A percentile compares a stretch with the other conserved stretches of the same genome.
These are phyloP conservation scores for Paralagenidium karlingii DNA, from an alignment of 352 stramenopile species.

Conservation along the genomic window DNA sequence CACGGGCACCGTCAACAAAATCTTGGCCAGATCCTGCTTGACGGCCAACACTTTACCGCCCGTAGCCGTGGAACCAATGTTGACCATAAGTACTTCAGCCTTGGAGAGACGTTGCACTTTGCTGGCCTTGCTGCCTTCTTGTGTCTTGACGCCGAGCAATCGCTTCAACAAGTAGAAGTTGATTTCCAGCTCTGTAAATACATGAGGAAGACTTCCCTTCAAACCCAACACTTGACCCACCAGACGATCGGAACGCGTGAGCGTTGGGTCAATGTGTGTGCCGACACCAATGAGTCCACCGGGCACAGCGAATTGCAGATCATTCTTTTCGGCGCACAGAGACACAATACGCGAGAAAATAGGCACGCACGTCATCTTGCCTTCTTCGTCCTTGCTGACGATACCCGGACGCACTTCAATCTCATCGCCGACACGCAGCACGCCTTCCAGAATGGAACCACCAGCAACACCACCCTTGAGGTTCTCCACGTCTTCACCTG, in stretches of 20 bases:
- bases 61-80: slow-evolving; percentile 99
- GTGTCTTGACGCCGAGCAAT: slow-evolving; percentile 98
- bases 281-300: slow-evolving; percentile 99
- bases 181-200: slow-evolving; percentile 99
- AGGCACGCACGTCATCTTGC: slow-evolving; percentile 89
- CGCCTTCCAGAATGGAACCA: slow-evolving; percentile 93
- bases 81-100: slow-evolving; percentile 99
- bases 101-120: slow-evolving; percentile 99
- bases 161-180: slow-evolving; percentile 99
- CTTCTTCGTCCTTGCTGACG: slow-evolving; percentile 96
- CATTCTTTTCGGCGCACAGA: slow-evolving; percentile 99
- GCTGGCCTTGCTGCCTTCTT: slow-evolving; percentile 97
- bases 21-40: slow-evolving; percentile 98
- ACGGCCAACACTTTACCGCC: slow-evolving; percentile 91
- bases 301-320: slow-evolving; percentile 98
- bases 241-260: slow-evolving; percentile 98
- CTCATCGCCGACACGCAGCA: slow-evolving; percentile 96
- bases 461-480: slow-evolving; percentile 90
- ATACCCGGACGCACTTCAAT: slow-evolving; percentile 99
- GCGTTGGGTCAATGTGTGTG: slow-evolving; percentile 98
- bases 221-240: slow-evolving; percentile 97
- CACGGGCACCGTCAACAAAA: slow-evolving; percentile 97
- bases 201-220: slow-evolving; percentile 94
- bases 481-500: slow-evolving; percentile 96
- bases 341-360: slow-evolving; percentile 93